phyloP scores from a whole-genome alignment of 495 filamentous ascomycete genomes.

The Aspergillus taichungensis region DNA sequence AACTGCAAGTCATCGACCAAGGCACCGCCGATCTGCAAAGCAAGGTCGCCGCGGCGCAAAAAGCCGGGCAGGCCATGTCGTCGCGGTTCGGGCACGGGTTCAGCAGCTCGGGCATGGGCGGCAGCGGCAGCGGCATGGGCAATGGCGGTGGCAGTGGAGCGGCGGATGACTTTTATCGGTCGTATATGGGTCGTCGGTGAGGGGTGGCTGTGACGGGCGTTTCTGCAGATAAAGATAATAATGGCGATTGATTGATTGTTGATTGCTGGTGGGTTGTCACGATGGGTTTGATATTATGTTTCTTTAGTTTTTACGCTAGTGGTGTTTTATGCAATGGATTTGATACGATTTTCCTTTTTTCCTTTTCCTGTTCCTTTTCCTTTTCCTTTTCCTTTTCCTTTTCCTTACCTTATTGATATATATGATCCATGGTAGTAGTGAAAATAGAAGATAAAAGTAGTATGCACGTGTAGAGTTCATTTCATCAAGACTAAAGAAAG shows the following conservation, averaged over 20 bases:
- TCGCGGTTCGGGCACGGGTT: conserved; percentile 52
- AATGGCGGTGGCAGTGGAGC: conserved; percentile 34
- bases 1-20: conserved; percentile 84
- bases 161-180: conserved; percentile 74
- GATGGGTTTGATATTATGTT: conserved; percentile 1
- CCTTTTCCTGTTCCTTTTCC: not conserved
- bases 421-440: too few species aligned
- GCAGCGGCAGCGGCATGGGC: conserved; percentile 38
- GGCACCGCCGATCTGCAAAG: conserved; percentile 69
- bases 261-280: not conserved
- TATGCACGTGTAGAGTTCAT: too few species aligned
- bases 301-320: not conserved
- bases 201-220: conserved; percentile 1
- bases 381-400: conserved; percentile 1
- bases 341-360: conserved; percentile 2
- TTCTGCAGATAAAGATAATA: not conserved
- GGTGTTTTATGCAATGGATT: not conserved
- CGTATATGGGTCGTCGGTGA: conserved; percentile 59
- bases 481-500: not conserved
- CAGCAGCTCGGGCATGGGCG: conserved; percentile 47
- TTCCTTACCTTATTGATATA: too few species aligned
- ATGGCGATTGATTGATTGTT: not conserved
- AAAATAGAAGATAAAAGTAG: not conserved
- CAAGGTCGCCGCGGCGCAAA: conserved; percentile 72
- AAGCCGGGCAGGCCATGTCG: conserved; percentile 58